Percentiles rank a stretch among this genome's conserved stretches.
Evolutionary conservation across 2,329 filamentous ascomycete species (phyloP).

Genomic region (Tricladium varicosporioides): DNA sequence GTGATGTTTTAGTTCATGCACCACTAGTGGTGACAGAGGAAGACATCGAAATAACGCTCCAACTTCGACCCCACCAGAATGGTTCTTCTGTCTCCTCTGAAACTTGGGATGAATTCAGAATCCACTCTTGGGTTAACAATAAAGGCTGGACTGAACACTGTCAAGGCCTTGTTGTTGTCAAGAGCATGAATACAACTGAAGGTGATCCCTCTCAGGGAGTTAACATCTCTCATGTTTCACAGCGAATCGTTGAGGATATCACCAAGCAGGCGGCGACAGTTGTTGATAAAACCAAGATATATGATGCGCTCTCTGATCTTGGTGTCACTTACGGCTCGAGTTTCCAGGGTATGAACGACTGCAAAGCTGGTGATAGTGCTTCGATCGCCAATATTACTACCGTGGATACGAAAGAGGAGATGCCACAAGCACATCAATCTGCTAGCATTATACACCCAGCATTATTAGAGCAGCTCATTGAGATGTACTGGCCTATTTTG

Average conservation of each 20-base stretch:
- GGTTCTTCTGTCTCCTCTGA: constrained; percentile 41
- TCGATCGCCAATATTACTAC: constrained; percentile 38
- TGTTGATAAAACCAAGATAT: constrained; percentile 41
- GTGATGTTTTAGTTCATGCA: constrained; percentile 45
- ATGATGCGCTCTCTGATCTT: constrained; percentile 44
- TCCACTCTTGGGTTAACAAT: constrained; percentile 51
- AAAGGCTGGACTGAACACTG: constrained; percentile 59
- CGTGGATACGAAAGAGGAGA: constrained; percentile 42
- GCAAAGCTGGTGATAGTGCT: constrained; percentile 37
- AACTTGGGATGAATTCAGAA: constrained; percentile 54
- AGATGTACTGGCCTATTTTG: constrained; percentile 40
- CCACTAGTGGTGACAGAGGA: constrained; percentile 47
- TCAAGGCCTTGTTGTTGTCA: constrained; percentile 48
- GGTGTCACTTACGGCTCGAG: constrained; percentile 50
- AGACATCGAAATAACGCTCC: constrained; percentile 49
- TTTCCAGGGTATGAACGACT: constrained; percentile 50
- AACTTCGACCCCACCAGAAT: constrained; percentile 44
- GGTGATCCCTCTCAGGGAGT: no score
- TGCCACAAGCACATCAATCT: constrained; percentile 45
- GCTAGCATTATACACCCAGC: constrained; percentile 44
- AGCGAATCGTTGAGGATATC: constrained; percentile 20
- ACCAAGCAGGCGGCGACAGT: constrained; percentile 26
- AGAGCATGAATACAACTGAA: constrained; percentile 37
- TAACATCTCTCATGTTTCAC: no score
- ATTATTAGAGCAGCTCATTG: constrained; percentile 46